A percentile compares a stretch with the other conserved stretches of the same genome.
These are phyloP conservation scores for Beauveria rudraprayagi DNA, from an alignment of 2,329 filamentous ascomycete genomes.

Conservation along the genomic window DNA sequence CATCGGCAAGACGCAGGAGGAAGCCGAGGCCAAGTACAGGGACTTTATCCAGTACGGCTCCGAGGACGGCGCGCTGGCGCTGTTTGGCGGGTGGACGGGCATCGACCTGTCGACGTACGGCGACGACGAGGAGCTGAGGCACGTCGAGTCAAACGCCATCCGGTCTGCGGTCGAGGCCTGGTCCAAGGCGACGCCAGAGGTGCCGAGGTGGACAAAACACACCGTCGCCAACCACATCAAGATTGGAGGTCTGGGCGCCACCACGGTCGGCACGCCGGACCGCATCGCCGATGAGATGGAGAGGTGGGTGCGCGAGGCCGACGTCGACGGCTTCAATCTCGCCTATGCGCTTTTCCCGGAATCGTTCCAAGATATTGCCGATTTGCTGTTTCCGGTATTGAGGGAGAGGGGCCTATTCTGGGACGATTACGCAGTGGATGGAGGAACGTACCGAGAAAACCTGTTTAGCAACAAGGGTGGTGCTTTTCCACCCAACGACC, in stretches of 20 bases:
- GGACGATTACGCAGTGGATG: conserved; percentile 36
- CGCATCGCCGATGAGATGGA: conserved; percentile 27
- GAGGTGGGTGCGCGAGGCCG: conserved; percentile 40
- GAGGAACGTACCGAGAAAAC: conserved; percentile 36
- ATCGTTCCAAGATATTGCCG: conserved; percentile 59
- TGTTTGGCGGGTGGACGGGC: conserved; percentile 61
- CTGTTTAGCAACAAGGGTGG: conserved; percentile 29
- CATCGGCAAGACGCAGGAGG: conserved; percentile 50
- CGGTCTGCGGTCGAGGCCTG: conserved; percentile 41
- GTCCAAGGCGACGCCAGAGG: conserved; percentile 29
- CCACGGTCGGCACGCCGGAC: conserved; percentile 23
- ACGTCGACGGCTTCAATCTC: conserved; percentile 51
- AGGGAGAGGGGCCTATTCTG: conserved; percentile 49
- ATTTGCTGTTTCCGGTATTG: conserved; percentile 56
- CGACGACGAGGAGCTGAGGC: conserved; percentile 54
- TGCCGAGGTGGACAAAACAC: conserved; percentile 28
- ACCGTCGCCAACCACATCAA: conserved; percentile 26
- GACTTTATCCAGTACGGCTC: conserved; percentile 49
- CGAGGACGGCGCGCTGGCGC: conserved; percentile 52
- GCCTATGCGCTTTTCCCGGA: conserved; percentile 37
- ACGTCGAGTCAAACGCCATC: conserved; percentile 55
- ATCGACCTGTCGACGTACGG: conserved; percentile 53
- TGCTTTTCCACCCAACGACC: conserved; percentile 27
- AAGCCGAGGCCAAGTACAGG: conserved; percentile 41
- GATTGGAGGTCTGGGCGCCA: conserved; percentile 24